These are phyloP conservation scores for Potentilla sterilis DNA, from an alignment of 306 rosid species.

Conservation along the genomic window DNA sequence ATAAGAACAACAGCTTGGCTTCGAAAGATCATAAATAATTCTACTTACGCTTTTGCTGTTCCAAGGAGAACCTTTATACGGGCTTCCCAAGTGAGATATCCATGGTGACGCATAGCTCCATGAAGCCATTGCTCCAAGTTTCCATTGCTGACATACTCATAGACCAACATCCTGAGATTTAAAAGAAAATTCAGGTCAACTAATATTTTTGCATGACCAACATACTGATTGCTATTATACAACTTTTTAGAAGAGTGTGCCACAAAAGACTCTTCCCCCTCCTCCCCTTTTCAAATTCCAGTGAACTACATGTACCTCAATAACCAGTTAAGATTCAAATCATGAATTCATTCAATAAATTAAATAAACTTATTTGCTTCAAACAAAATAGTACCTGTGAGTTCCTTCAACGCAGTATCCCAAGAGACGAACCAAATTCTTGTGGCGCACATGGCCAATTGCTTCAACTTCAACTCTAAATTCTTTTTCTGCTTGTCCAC, in stretches of 20 bases:
- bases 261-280: not conserved
- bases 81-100: slow-evolving; percentile 97
- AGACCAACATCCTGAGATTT: slow-evolving; percentile 71
- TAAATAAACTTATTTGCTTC: not conserved
- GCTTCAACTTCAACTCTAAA: slow-evolving; percentile 96
- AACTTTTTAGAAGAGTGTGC: not conserved
- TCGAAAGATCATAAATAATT: not conserved
- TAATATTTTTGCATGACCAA: not conserved
- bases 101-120: slow-evolving; percentile 94
- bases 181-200: slow-evolving; percentile 6
- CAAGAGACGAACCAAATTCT: slow-evolving; percentile 93
- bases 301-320: not conserved
- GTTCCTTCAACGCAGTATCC: slow-evolving; percentile 91
- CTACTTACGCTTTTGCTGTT: slow-evolving; percentile 92
- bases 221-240: not conserved
- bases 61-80: slow-evolving; percentile 87
- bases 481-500: slow-evolving; percentile 97
- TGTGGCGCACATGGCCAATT: slow-evolving; percentile 93
- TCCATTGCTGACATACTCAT: slow-evolving; percentile 93
- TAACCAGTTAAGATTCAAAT: not conserved
- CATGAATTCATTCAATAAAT: slow-evolving; percentile 7
- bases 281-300: not conserved
- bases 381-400: slow-evolving; percentile 54
- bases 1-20: slow-evolving; percentile 16
- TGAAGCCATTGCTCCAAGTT: slow-evolving; percentile 97